Conservation (phyloP, 163 green algal species). For the Scenedesmus sp. region DNA sequence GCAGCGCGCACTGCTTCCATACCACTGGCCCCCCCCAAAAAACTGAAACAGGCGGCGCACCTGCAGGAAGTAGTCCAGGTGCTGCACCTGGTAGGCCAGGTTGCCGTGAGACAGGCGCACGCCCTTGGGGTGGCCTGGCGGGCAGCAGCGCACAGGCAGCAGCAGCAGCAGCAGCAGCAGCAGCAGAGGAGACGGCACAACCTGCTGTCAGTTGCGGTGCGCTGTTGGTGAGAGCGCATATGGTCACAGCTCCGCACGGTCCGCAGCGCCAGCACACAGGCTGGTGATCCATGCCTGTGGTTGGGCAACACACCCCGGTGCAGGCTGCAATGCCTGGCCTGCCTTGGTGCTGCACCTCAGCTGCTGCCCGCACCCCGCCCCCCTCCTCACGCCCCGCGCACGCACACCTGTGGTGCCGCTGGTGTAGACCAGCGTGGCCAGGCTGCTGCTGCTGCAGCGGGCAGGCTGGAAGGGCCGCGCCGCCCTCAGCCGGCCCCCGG, state of each 20-base stretch:
- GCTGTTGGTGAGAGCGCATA: too few relatives aligned
- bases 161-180: neutral
- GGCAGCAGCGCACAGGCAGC: neutral
- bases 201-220: neutral
- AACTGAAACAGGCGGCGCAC: conserved; percentile 10
- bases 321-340: too few relatives aligned
- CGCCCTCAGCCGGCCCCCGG: conserved; percentile 37
- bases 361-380: too few relatives aligned
- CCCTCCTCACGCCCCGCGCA: too few relatives aligned
- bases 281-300: too few relatives aligned
- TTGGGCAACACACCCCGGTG: too few relatives aligned
- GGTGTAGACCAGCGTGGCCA: conserved; percentile 93
- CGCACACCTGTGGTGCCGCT: conserved; percentile 86
- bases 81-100: conserved; percentile 87
- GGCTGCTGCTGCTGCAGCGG: conserved; percentile 2
- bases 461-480: conserved; percentile 22
- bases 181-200: neutral
- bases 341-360: too few relatives aligned
- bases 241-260: too few relatives aligned
- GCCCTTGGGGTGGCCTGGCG: conserved; percentile 76
- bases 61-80: conserved; percentile 79
- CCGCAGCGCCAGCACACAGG: too few relatives aligned
- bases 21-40: neutral
- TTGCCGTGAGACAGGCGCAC: conserved; percentile 88
- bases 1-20: neutral